Base-by-base conservation (phyloP, 2,329 filamentous ascomycete genomes). In the Achaetomium macrosporum region DNA sequence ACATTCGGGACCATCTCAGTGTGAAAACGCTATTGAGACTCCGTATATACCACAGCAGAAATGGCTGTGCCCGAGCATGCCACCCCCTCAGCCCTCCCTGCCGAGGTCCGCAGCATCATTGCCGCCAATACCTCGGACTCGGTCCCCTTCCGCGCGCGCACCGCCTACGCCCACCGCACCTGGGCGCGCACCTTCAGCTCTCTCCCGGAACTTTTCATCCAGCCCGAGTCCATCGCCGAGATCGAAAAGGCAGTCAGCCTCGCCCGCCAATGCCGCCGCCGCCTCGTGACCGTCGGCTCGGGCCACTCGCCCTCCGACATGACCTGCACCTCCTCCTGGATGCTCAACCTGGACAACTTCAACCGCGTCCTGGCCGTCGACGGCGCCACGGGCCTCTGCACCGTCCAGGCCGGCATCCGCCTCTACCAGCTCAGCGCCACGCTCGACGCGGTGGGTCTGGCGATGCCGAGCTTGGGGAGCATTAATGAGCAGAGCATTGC, bases 161-260 rank as follows among this genome's bases (percentile, higher is more conserved):
- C 79, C 55, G 75, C 81, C 49, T 84, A 97, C 69, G 72, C 84
- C 45, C 93, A 97, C 73, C 85, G 85, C 64, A 99, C 93, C 17
- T 99, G 93, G 93, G 93, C 93, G 37, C 85, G 85, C 65, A 97
- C 93, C 46, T 96, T 95, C 73, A 85, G 87, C 64, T 93, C 87
- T 47, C 81, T 84, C 16, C 93, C 93, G 2, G 90, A 96, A 74
- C 83, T 97, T 54, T 96, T 92, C 71, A 83, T 97, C 62, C 88
- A 88, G 64, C 93, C 93, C 2, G 79, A 87, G 63, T 85, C 84
- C 1, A 75, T 93, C 47, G 74, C 76, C 13, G 92, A 97, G 71
- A 81, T 99, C 59, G 86, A 92, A 68, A 91, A 95, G 68, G 76
- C 87, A 47, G 81, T 96, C 57, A 84, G 78, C 40, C 79, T 96